These are phyloP conservation scores for Aleurites moluccanus DNA, from an alignment of 441 rosid species.

Conservation along the genomic window DNA sequence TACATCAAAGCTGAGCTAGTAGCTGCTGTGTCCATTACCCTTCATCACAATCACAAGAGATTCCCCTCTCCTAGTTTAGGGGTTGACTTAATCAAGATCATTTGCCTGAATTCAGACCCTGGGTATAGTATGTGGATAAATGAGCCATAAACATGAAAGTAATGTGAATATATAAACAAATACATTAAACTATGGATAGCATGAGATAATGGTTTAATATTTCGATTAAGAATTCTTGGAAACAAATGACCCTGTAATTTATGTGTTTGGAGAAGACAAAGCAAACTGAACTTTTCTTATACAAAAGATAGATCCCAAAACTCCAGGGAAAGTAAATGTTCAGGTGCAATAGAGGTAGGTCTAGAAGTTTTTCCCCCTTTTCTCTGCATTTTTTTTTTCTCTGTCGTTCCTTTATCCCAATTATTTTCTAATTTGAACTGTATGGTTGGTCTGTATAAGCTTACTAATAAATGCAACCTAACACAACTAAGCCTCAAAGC, in stretches of 20 bases:
- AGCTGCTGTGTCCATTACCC: neutral
- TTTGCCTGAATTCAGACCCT: neutral
- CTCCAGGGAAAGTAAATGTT: neutral
- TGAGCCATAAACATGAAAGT: neutral
- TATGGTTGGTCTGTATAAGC: neutral
- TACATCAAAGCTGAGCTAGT: neutral
- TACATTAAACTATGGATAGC: neutral
- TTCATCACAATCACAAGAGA: neutral
- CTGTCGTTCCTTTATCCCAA: neutral
- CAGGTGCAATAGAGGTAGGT: neutral
- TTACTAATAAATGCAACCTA: neutral
- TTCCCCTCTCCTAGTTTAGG: neutral
- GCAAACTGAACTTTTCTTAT: neutral
- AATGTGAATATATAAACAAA: neutral
- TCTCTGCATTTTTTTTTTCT: neutral
- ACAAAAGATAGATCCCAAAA: neutral
- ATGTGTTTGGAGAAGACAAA: neutral
- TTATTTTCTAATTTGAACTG: neutral
- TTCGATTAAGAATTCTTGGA: neutral
- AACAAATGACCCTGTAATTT: neutral
- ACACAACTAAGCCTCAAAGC: neutral
- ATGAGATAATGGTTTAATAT: neutral
- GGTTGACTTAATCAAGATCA: neutral
- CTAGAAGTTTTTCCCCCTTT: neutral
- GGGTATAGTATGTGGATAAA: neutral